A percentile compares a stretch with the other conserved stretches of the same genome.
Evolutionary conservation across 257 asterid genomes (phyloP).

Genomic region (Jasminum sambac): DNA sequence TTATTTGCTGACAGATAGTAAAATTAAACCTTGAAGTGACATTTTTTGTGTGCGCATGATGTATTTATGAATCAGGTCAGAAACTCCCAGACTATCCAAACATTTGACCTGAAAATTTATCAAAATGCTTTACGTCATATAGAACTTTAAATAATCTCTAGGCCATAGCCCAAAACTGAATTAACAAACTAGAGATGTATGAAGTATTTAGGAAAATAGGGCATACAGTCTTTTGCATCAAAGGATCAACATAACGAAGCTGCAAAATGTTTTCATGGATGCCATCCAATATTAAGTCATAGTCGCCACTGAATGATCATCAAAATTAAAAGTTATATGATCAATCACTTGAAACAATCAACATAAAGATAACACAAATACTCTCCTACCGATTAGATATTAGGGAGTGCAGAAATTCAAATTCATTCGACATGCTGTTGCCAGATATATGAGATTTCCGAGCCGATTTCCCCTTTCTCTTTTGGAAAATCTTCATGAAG

Average conservation of each 20-base stretch:
- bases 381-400: slow-evolving; percentile 74
- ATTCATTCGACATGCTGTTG: slow-evolving; percentile 48
- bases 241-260: slow-evolving; percentile 84
- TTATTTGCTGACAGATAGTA: slow-evolving; percentile 25
- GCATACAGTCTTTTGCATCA: slow-evolving; percentile 93
- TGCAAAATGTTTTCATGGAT: slow-evolving; percentile 82
- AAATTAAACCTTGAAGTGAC: slow-evolving; percentile 73
- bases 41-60: slow-evolving; percentile 79
- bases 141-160: slow-evolving; percentile 16
- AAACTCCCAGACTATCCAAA: slow-evolving; percentile 66
- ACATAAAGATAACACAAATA: slow-evolving; percentile 18
- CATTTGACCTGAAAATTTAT: slow-evolving; percentile 63
- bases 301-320: slow-evolving; percentile 70
- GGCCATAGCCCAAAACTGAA: not conserved
- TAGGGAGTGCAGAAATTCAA: slow-evolving; percentile 69
- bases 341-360: slow-evolving; percentile 19
- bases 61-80: slow-evolving; percentile 68
- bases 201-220: slow-evolving; percentile 11
- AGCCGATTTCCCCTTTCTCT: slow-evolving; percentile 54
- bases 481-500: slow-evolving; percentile 74
- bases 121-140: not conserved
- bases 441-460: slow-evolving; percentile 44
- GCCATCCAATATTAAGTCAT: slow-evolving; percentile 85
- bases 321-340: slow-evolving; percentile 27
- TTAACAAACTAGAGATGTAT: not conserved